phyloP scores from a whole-genome alignment of 2,329 filamentous ascomycete species.

The Trichoderma sp. region DNA sequence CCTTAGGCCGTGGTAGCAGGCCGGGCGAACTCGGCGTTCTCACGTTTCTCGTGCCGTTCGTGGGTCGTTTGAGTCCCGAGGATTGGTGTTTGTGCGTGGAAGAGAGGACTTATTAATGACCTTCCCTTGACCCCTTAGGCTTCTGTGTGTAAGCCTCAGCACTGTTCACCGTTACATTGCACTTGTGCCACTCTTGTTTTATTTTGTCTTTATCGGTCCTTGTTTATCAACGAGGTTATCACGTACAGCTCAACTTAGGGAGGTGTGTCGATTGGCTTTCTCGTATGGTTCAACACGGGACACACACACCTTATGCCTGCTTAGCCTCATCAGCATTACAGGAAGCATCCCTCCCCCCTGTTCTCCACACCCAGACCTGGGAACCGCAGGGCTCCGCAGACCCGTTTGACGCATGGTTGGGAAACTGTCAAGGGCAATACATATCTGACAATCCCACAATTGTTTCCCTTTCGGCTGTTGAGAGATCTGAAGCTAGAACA shows the following conservation, averaged over 20 bases:
- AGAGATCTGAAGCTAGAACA: slow-evolving; percentile 18
- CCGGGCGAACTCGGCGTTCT: slow-evolving; percentile 22
- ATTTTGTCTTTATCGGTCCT: background rate
- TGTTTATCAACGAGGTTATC: background rate
- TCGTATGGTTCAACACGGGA: too few species aligned
- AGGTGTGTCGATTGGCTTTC: background rate
- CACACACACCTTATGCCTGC: too few species aligned
- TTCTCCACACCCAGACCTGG: background rate
- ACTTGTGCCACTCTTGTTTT: background rate
- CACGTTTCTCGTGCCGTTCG: background rate
- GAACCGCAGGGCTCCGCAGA: slow-evolving; percentile 6
- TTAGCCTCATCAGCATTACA: background rate
- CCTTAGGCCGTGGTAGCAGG: slow-evolving; percentile 4
- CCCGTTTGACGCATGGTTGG: background rate
- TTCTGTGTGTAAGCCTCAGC: background rate
- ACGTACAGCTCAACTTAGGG: background rate
- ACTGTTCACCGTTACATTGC: slow-evolving; percentile 9
- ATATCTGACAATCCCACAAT: slow-evolving; percentile 11
- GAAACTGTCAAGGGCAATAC: background rate
- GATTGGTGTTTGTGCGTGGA: background rate
- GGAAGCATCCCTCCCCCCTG: too few species aligned
- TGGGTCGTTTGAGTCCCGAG: background rate
- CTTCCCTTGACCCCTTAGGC: background rate
- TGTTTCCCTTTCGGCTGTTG: slow-evolving; percentile 16
- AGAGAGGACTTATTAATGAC: background rate